phyloP scores from a whole-genome alignment of 805 yeast species.

The Kluyveromyces nonfermentans region DNA sequence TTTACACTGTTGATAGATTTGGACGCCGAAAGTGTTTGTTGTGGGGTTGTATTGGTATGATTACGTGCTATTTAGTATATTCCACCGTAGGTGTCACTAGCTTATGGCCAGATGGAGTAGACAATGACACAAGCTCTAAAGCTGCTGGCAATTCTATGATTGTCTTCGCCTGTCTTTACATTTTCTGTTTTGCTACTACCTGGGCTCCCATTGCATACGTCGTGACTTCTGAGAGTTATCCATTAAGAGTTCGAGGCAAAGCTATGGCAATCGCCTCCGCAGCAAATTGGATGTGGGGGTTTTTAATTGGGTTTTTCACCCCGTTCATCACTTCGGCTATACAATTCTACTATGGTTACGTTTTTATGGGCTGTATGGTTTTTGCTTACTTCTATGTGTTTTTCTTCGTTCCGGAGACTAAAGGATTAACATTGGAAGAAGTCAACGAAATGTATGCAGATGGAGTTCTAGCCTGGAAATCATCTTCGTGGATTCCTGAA shows the following conservation, averaged over 20 bases:
- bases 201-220: slow-evolving; percentile 72
- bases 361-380: slow-evolving; percentile 50
- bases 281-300: slow-evolving; percentile 61
- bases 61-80: slow-evolving; percentile 37
- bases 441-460: slow-evolving; percentile 55
- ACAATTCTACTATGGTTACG: slow-evolving; percentile 66
- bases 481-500: slow-evolving; percentile 46
- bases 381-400: slow-evolving; percentile 55
- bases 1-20: slow-evolving; percentile 42
- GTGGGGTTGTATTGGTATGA: slow-evolving; percentile 41
- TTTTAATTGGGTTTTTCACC: slow-evolving; percentile 61
- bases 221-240: slow-evolving; percentile 62
- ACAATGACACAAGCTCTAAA: slow-evolving; percentile 31
- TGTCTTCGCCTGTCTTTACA: slow-evolving; percentile 60
- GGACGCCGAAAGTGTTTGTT: slow-evolving; percentile 43
- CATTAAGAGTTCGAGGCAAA: slow-evolving; percentile 58
- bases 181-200: slow-evolving; percentile 66
- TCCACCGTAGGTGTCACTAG: slow-evolving; percentile 51
- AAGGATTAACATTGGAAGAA: slow-evolving; percentile 75
- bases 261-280: slow-evolving; percentile 54
- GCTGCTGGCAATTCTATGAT: slow-evolving; percentile 61
- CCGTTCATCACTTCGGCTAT: slow-evolving; percentile 62
- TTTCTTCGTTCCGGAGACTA: slow-evolving; percentile 69
- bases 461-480: slow-evolving; percentile 38
- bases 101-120: slow-evolving; percentile 33